Conservation (phyloP, 306 rosid genomes). For the Begonia masoniana region DNA sequence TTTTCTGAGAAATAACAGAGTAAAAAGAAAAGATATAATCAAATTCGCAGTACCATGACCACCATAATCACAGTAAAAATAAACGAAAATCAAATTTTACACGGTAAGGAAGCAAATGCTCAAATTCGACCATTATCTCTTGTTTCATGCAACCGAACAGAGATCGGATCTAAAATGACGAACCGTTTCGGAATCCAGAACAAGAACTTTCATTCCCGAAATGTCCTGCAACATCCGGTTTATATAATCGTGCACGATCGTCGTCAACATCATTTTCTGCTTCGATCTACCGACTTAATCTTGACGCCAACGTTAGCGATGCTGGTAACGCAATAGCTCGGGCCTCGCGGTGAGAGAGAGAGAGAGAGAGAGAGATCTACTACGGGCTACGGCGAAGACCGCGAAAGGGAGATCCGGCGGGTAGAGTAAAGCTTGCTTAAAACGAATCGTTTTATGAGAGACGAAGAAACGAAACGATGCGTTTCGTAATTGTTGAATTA, state of each 20-base stretch:
- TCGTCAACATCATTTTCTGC: conserved; percentile 42
- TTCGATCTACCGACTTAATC: background rate
- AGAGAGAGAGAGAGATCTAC: too few relatives aligned
- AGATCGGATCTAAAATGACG: background rate
- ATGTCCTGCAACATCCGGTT: conserved; percentile 92
- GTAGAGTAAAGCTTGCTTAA: too few relatives aligned
- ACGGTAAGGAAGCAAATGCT: background rate
- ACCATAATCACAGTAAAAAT: background rate
- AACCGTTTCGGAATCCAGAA: conserved; percentile 96
- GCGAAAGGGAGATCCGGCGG: too few relatives aligned
- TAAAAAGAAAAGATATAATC: background rate
- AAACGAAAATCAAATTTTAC: background rate
- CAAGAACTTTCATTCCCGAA: conserved; percentile 96
- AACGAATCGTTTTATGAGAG: too few relatives aligned
- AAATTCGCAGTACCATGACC: background rate
- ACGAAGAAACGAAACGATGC: too few relatives aligned
- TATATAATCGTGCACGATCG: conserved; percentile 74
- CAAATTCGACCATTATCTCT: background rate
- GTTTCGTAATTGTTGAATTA: too few relatives aligned
- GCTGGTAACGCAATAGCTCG: too few relatives aligned
- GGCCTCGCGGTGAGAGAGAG: too few relatives aligned
- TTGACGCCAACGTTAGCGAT: background rate
- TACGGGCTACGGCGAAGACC: too few relatives aligned
- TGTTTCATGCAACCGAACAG: background rate
- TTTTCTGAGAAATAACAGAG: background rate